Evolutionary conservation across 345 rosid genomes (phyloP).

Genomic region (Gynandropsis gynandra): DNA sequence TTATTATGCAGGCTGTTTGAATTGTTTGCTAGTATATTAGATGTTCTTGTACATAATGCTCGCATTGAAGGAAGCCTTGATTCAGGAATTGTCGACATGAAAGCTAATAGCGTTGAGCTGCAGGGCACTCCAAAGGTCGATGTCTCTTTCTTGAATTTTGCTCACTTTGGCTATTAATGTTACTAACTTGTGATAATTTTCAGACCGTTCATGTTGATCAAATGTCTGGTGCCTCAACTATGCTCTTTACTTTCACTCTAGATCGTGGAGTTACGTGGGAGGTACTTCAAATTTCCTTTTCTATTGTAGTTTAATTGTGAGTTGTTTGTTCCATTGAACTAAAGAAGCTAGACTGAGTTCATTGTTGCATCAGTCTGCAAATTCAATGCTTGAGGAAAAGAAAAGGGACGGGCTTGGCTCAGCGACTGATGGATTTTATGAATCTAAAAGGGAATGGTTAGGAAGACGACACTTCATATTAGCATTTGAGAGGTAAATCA

Average conservation of each 20-base stretch:
- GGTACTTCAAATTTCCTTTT: slow-evolving; percentile 37
- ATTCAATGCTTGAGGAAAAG: slow-evolving; percentile 64
- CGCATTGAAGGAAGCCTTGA: slow-evolving; percentile 93
- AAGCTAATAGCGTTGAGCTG: slow-evolving; percentile 70
- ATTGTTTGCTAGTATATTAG: slow-evolving; percentile 79
- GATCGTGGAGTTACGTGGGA: slow-evolving; percentile 96
- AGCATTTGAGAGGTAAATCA: slow-evolving; percentile 80
- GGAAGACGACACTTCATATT: slow-evolving; percentile 84
- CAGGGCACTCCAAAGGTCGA: slow-evolving; percentile 82
- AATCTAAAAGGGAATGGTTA: slow-evolving; percentile 95
- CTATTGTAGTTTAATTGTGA: slow-evolving; percentile 9
- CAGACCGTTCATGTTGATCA: slow-evolving; percentile 96
- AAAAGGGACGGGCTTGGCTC: slow-evolving; percentile 79
- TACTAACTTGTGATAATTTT: slow-evolving; percentile 21
- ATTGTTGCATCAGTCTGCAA: slow-evolving; percentile 55
- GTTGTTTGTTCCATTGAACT: slow-evolving; percentile 5
- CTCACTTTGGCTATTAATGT: slow-evolving; percentile 13
- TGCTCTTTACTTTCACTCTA: slow-evolving; percentile 78
- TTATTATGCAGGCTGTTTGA: slow-evolving; percentile 70
- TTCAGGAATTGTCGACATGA: slow-evolving; percentile 93
- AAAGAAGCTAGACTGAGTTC: slow-evolving; percentile 10
- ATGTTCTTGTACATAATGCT: slow-evolving; percentile 86
- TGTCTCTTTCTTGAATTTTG: slow-evolving; percentile 23
- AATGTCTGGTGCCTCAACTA: slow-evolving; percentile 91
- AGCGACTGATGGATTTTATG: slow-evolving; percentile 81